Evolutionary conservation across 2,329 filamentous ascomycete species (phyloP).

Genomic region (Taxawa tesnikishii): DNA sequence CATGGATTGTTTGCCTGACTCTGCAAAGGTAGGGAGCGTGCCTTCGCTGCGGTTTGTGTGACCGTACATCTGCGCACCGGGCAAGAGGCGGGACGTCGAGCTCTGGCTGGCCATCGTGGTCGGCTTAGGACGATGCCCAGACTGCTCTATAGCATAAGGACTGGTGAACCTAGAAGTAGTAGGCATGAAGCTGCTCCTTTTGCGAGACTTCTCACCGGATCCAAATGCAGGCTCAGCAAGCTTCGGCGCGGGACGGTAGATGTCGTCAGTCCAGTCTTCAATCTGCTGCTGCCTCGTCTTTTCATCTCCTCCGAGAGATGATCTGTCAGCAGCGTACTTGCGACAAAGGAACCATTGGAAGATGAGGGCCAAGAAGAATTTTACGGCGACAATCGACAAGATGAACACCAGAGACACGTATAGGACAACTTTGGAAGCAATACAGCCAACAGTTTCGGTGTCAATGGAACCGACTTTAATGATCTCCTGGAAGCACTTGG

Average conservation of each 20-base stretch:
- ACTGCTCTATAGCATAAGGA: conserved; percentile 65
- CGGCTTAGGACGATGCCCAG: conserved; percentile 42
- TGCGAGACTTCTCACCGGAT: conserved; percentile 61
- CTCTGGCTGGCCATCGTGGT: conserved; percentile 94
- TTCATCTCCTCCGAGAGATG: conserved; percentile 66
- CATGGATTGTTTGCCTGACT: conserved; percentile 10
- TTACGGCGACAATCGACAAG: conserved; percentile 70
- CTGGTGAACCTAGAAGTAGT: conserved; percentile 92
- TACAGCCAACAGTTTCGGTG: conserved; percentile 91
- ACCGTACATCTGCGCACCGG: conserved; percentile 55
- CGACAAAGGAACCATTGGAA: conserved; percentile 96
- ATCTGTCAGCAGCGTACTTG: conserved; percentile 73
- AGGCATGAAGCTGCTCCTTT: conserved; percentile 79
- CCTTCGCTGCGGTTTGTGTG: conserved; percentile 44
- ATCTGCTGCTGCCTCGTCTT: conserved; percentile 87
- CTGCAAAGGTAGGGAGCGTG: conserved; percentile 36
- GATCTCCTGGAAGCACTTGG: conserved; percentile 80
- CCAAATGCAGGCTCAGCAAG: conserved; percentile 55
- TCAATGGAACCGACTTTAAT: conserved; percentile 94
- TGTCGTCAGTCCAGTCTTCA: conserved; percentile 95
- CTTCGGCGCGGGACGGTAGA: conserved; percentile 80
- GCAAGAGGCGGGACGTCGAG: conserved; percentile 59
- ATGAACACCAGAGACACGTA: conserved; percentile 91
- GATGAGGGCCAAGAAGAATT: conserved; percentile 76
- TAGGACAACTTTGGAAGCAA: conserved; percentile 91